Base-by-base conservation (phyloP, 2,329 filamentous ascomycete species). In the Exophiala lecanii-corni region DNA sequence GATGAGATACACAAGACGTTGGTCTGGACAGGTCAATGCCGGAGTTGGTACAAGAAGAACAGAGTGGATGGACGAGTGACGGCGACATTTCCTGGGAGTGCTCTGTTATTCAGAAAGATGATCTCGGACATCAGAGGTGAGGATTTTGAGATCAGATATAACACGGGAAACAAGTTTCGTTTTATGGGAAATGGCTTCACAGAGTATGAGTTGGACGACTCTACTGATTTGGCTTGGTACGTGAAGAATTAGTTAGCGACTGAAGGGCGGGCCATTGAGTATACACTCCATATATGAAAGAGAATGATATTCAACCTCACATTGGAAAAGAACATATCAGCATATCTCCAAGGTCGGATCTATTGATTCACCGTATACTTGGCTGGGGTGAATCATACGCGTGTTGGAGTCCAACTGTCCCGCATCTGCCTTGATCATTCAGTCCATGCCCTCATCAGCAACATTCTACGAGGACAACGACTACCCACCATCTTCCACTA, bases 101-200 rank as follows among this genome's bases (percentile, higher is more conserved):
- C 62, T 6, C 58, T 67, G 34, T 56, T 65, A 15, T 70, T 65
- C 55, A 57, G 61, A 31, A 50, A 59, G 42, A 47, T 65, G 48
- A 54, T 68, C 18, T 55, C 59, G 12, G 58, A 63, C 2, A 62
- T 74, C 23, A 31, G 49, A 25, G 32, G 41, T 9, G 49, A 52
- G 30, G 49, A 52, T 23, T 52, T 47, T 15, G 39, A 50, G 2
- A 66, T 74, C 28, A 56, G 55, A 33, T 74, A 74, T 49, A 58
- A 62, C 28, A 64, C 61, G n/a, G 43, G 50, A 13, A 74, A 74
- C 52, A 57, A 63, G 6, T 74, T 70, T 51, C 47, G 64, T n/a
- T 73, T 72, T 49, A 66, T 74, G 68, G 72, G 71, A 1, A 74
- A 73, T 56, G 71, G 72, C 1, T 67, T 68, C 48, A 68, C 68